phyloP scores from a whole-genome alignment of 2,329 filamentous ascomycete genomes.

The Chaetomium strumarium region DNA sequence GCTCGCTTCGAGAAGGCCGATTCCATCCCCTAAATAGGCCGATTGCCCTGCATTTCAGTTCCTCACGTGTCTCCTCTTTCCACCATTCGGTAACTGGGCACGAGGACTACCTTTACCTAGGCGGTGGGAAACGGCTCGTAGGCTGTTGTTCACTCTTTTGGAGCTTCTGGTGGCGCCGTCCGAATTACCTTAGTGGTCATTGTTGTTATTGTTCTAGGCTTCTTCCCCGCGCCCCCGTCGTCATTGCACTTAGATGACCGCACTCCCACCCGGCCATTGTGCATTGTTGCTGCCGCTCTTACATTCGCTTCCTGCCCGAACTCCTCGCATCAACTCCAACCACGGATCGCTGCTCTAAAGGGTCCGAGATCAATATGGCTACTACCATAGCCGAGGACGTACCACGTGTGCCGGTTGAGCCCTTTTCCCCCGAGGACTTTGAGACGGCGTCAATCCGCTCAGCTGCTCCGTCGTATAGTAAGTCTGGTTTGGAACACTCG shows the following conservation, averaged over 20 bases:
- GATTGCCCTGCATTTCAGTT: constrained; percentile 11
- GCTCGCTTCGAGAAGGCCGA: constrained; percentile 6
- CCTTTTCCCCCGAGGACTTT: constrained; percentile 48
- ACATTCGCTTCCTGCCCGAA: background rate
- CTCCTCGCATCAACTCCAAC: background rate
- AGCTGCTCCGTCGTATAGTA: constrained; percentile 62
- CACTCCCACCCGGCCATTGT: background rate
- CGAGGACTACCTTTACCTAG: background rate
- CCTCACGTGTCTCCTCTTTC: constrained; percentile 9
- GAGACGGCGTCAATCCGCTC: constrained; percentile 63
- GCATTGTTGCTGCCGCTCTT: constrained; percentile 1
- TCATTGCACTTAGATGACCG: constrained; percentile 5
- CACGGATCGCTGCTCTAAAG: background rate
- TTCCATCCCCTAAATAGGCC: background rate
- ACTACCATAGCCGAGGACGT: constrained; percentile 15
- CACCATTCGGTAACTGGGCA: background rate
- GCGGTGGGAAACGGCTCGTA: background rate
- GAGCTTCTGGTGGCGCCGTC: background rate
- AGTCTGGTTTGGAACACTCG: constrained; percentile 27
- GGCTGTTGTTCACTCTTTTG: background rate
- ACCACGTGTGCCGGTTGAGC: constrained; percentile 20
- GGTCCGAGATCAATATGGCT: constrained; percentile 6
- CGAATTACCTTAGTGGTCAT: background rate
- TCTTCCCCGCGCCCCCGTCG: background rate
- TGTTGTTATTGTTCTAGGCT: background rate